Evolutionary conservation across 2,329 filamentous ascomycete species (phyloP).

Genomic region (Blastomyces gilchristii): DNA sequence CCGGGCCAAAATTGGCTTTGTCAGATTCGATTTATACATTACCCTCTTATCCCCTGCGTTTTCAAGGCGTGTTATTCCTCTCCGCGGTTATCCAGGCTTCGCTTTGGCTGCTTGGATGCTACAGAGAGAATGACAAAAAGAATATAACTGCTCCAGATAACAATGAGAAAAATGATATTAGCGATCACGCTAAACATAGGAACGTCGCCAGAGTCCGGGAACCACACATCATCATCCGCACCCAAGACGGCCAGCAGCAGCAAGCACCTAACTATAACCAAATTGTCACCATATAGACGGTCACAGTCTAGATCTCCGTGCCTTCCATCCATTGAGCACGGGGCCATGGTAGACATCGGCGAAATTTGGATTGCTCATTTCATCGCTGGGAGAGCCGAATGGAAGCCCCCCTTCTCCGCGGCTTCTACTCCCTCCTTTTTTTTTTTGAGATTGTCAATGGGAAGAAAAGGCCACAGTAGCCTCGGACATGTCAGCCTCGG

Average conservation of each 20-base stretch:
- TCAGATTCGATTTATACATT: neutral
- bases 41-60: neutral
- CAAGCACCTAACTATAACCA: neutral
- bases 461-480: no score
- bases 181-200: no score
- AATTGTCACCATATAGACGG: neutral
- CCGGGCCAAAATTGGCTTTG: slow-evolving; percentile 49
- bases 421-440: no score
- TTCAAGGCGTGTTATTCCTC: neutral
- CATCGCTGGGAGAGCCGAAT: slow-evolving; percentile 51
- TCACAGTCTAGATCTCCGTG: slow-evolving; percentile 53
- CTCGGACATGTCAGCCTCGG: no score
- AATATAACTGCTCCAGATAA: neutral
- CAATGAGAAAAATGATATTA: neutral
- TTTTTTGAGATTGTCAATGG: no score
- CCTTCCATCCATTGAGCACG: slow-evolving; percentile 57
- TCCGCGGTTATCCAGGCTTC: neutral
- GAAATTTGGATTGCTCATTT: slow-evolving; percentile 75
- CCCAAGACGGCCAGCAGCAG: no score
- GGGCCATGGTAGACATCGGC: slow-evolving; percentile 63
- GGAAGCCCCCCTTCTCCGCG: slow-evolving; percentile 25
- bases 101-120: neutral
- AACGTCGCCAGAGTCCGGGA: no score
- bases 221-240: no score
- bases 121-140: neutral